Evolutionary conservation across 768 basidiomycete species (phyloP).

Genomic region (Xanthoconium stramineum): DNA sequence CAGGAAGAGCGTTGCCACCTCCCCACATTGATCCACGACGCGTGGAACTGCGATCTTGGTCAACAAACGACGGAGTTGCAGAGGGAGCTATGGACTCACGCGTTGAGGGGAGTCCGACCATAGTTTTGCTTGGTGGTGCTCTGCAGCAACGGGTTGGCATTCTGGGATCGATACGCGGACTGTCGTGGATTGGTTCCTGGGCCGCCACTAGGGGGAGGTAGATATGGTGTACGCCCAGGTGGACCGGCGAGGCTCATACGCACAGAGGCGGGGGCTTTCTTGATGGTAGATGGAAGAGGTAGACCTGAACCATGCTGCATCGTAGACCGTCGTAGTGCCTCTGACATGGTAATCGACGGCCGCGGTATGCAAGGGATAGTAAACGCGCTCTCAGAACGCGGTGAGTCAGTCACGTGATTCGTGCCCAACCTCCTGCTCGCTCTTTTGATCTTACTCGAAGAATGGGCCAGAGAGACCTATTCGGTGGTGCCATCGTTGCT

Average conservation of each 20-base stretch:
- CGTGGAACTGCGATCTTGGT: slow-evolving; percentile 45
- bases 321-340: slow-evolving; percentile 53
- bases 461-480: slow-evolving; percentile 44
- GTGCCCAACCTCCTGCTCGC: not conserved
- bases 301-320: slow-evolving; percentile 66
- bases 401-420: slow-evolving; percentile 19
- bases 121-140: slow-evolving; percentile 65
- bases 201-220: slow-evolving; percentile 32
- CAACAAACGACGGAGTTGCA: slow-evolving; percentile 1
- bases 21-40: slow-evolving; percentile 77
- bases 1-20: slow-evolving; percentile 43
- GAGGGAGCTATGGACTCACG: slow-evolving; percentile 36
- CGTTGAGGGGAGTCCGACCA: slow-evolving; percentile 74
- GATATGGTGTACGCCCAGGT: slow-evolving; percentile 57
- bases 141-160: slow-evolving; percentile 60
- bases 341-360: slow-evolving; percentile 34
- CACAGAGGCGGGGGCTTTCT: slow-evolving; percentile 57
- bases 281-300: slow-evolving; percentile 71
- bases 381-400: not conserved
- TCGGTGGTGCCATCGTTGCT: slow-evolving; percentile 82
- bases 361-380: not conserved
- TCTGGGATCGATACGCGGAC: slow-evolving; percentile 68
- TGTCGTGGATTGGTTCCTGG: slow-evolving; percentile 57
- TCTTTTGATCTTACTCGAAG: not conserved
- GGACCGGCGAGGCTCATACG: slow-evolving; percentile 76